These are phyloP conservation scores for Puya raimondii DNA, from an alignment of 176 grass and related monocot genomes.

Conservation along the genomic window DNA sequence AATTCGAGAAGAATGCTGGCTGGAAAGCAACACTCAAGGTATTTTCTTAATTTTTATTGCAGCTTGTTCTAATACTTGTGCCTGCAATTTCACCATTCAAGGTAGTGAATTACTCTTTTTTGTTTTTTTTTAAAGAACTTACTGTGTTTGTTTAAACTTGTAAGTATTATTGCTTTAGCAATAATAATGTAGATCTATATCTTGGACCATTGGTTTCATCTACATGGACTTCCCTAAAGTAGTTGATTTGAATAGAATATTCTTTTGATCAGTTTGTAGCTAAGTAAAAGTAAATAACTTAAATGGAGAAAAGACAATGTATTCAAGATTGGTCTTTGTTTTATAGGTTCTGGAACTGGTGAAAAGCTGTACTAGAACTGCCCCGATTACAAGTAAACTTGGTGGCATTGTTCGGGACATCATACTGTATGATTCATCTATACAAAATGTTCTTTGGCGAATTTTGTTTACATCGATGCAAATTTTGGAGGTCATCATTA, in stretches of 20 bases:
- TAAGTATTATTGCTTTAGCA: too few species aligned
- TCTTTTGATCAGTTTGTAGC: background rate
- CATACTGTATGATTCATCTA: constrained; percentile 70
- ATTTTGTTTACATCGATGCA: constrained; percentile 43
- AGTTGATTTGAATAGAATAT: background rate
- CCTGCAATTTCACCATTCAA: too few species aligned
- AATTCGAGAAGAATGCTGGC: constrained; percentile 52
- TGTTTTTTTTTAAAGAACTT: too few species aligned
- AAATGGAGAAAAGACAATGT: background rate
- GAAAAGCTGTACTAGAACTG: constrained; percentile 55
- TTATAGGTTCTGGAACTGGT: constrained; percentile 75
- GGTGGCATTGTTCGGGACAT: constrained; percentile 58
- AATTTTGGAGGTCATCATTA: constrained; percentile 35
- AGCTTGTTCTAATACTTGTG: too few species aligned
- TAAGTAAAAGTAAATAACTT: background rate
- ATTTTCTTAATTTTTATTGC: background rate
- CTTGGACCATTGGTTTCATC: too few species aligned
- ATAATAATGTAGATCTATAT: too few species aligned
- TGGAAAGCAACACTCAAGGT: constrained; percentile 80
- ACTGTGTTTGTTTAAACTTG: too few species aligned
- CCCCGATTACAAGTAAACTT: constrained; percentile 37
- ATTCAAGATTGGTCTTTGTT: background rate
- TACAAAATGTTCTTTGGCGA: constrained; percentile 57
- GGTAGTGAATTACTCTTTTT: too few species aligned
- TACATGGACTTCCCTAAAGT: too few species aligned